Evolutionary conservation across 306 rosid genomes (phyloP).

Genomic region (Rosa lucieae): DNA sequence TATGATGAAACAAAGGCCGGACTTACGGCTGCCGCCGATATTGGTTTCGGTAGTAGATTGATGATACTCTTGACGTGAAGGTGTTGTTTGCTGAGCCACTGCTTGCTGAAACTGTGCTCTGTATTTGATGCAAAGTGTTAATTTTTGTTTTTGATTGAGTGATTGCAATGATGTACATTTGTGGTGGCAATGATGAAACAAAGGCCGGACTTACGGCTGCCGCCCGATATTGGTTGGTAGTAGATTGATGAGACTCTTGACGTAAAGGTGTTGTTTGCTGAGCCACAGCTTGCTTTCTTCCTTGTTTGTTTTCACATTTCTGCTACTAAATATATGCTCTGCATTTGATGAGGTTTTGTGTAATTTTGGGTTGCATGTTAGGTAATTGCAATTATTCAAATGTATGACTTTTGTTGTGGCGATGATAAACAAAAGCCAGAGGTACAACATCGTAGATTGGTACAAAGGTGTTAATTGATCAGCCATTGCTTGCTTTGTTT

Average conservation of each 20-base stretch:
- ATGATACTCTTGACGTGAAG: constrained; percentile 46
- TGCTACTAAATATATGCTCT: neutral
- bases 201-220: constrained; percentile 96
- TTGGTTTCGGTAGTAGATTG: constrained; percentile 69
- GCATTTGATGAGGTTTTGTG: neutral
- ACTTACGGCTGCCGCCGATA: constrained; percentile 66
- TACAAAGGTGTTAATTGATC: neutral
- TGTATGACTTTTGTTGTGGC: neutral
- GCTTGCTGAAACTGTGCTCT: neutral
- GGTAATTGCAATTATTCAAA: neutral
- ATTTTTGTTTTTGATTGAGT: neutral
- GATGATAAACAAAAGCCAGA: neutral
- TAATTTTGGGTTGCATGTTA: neutral
- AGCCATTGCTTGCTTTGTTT: neutral
- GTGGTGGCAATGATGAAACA: constrained; percentile 69
- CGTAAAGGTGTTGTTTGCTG: constrained; percentile 56
- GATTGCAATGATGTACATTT: neutral
- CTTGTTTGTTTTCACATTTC: neutral
- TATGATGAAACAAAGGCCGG: constrained; percentile 90
- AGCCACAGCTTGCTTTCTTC: constrained; percentile 43
- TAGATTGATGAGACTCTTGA: constrained; percentile 60
- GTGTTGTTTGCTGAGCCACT: constrained; percentile 71
- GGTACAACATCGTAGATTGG: neutral
- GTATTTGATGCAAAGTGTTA: neutral
- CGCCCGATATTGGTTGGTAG: constrained; percentile 49